Conservation (phyloP, 2,329 filamentous ascomycete species). For the Aspergillus neoniger region DNA sequence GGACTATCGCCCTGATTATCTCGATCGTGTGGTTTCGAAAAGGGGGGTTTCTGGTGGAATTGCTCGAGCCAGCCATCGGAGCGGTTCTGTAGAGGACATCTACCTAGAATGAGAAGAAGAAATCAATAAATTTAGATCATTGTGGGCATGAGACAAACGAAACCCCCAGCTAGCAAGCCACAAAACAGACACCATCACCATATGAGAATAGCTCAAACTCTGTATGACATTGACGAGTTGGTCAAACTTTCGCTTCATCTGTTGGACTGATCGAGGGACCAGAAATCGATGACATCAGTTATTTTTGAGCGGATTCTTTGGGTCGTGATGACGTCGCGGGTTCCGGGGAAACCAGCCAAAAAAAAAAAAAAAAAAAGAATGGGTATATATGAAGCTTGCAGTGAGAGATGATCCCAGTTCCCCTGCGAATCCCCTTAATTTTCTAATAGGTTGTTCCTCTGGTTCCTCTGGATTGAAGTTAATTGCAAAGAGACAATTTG, state of each 20-base stretch:
- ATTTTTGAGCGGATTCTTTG: not conserved
- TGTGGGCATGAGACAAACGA: not conserved
- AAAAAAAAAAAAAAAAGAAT: not conserved
- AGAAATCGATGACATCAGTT: constrained; percentile 25
- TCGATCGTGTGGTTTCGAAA: not conserved
- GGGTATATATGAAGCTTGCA: constrained; percentile 4
- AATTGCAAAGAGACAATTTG: constrained; percentile 4
- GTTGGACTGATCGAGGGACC: not conserved
- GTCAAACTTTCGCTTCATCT: not conserved
- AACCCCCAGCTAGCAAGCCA: not conserved
- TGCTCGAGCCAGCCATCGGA: not conserved
- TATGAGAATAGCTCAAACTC: constrained; percentile 8
- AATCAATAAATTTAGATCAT: not conserved
- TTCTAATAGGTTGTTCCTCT: not conserved
- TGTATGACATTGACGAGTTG: constrained; percentile 1
- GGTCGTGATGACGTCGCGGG: constrained; percentile 23
- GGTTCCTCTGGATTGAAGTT: constrained; percentile 10
- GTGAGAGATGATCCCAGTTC: not conserved
- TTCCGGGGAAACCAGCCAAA: not conserved
- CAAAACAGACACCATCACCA: not conserved
- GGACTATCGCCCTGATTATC: not conserved
- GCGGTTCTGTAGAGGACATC: not conserved
- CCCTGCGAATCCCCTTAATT: not conserved
- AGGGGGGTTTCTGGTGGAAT: not conserved
- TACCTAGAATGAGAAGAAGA: not conserved